These are phyloP conservation scores for Schwanniomyces polymorphus DNA, from an alignment of 805 yeast genomes.

Conservation along the genomic window DNA sequence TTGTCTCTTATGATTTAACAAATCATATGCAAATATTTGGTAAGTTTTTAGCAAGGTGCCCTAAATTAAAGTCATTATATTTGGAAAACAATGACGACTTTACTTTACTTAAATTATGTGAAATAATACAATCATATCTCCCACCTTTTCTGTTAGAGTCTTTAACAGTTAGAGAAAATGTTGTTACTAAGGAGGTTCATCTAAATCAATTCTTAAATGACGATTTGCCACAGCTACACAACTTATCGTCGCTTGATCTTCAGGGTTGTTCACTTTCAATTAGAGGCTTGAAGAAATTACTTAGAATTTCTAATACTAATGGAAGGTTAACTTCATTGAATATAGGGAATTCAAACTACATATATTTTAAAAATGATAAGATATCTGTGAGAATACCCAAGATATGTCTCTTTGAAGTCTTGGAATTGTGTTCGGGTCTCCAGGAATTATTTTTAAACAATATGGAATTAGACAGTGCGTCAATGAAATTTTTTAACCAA, in stretches of 20 bases:
- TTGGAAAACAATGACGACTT: constrained; percentile 35
- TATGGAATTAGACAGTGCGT: constrained; percentile 33
- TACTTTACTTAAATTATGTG: constrained; percentile 25
- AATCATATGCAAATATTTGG: constrained; percentile 27
- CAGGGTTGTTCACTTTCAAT: constrained; percentile 41
- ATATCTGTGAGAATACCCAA: constrained; percentile 10
- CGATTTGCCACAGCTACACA: constrained; percentile 23
- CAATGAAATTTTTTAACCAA: constrained; percentile 26
- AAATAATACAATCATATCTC: constrained; percentile 25
- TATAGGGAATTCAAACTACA: constrained; percentile 33
- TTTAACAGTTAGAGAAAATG: constrained; percentile 31
- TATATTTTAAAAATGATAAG: constrained; percentile 24
- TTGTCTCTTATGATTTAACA: constrained; percentile 32
- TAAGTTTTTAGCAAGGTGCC: constrained; percentile 18
- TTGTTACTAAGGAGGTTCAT: constrained; percentile 16
- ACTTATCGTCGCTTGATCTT: constrained; percentile 32
- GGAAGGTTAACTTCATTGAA: constrained; percentile 29
- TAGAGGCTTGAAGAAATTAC: constrained; percentile 39
- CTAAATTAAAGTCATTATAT: constrained; percentile 18
- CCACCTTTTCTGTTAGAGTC: constrained; percentile 23
- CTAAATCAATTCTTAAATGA: constrained; percentile 22
- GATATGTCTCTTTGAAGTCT: constrained; percentile 17
- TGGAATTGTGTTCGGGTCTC: constrained; percentile 17
- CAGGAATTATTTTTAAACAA: constrained; percentile 28
- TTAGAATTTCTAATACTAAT: constrained; percentile 28